phyloP scores from a whole-genome alignment of 768 basidiomycete genomes.

The Neoboletus brunneissimus region DNA sequence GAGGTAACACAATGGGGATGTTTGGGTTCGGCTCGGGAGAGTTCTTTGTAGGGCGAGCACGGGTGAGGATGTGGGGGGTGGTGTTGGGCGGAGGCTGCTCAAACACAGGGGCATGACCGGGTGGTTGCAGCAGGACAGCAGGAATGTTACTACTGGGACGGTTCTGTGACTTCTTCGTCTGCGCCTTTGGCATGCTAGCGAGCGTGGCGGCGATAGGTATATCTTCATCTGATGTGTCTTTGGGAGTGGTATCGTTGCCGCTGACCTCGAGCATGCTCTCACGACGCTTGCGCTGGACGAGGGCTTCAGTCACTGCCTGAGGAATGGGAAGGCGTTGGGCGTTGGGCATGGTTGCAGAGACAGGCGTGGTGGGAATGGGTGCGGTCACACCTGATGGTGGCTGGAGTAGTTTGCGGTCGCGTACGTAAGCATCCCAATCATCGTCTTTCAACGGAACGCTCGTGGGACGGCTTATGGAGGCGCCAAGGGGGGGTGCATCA shows the following conservation, averaged over 20 bases:
- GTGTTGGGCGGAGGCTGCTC: constrained; percentile 21
- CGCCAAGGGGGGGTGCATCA: constrained; percentile 43
- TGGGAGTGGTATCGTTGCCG: constrained; percentile 30
- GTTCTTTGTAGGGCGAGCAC: constrained; percentile 18
- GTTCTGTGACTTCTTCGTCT: constrained; percentile 21
- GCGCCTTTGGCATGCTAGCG: constrained; percentile 1
- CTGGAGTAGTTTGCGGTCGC: constrained; percentile 79
- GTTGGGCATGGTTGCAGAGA: constrained; percentile 33
- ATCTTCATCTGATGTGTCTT: constrained; percentile 36
- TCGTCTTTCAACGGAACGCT: constrained; percentile 69
- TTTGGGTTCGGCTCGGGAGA: constrained; percentile 25
- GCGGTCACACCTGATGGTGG: constrained; percentile 77
- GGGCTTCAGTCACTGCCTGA: constrained; percentile 71
- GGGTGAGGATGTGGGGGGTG: constrained; percentile 23
- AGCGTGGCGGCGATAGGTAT: constrained; percentile 30
- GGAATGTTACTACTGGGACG: constrained; percentile 25
- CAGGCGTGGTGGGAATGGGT: constrained; percentile 67
- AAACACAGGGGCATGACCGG: constrained; percentile 29
- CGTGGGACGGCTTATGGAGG: constrained; percentile 63
- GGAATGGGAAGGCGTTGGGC: constrained; percentile 54
- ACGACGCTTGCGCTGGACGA: constrained; percentile 65
- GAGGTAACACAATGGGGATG: constrained; percentile 33
- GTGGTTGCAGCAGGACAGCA: constrained; percentile 28
- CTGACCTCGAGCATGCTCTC: constrained; percentile 62
- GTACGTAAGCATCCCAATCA: constrained; percentile 88